Evolutionary conservation across 2,329 filamentous ascomycete genomes (phyloP).

Genomic region (Mycosphaerelloides madeirae): DNA sequence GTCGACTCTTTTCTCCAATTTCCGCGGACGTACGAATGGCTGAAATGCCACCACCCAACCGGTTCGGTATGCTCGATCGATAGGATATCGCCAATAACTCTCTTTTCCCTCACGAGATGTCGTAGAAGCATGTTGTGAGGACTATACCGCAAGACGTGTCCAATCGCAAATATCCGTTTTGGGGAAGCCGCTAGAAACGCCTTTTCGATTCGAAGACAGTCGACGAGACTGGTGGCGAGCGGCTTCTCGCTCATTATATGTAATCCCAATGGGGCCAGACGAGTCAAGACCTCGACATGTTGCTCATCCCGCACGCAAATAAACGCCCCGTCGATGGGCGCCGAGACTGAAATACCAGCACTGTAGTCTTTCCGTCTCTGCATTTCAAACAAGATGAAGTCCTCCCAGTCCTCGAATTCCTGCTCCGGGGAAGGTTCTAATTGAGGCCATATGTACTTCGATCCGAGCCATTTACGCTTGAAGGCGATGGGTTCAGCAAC

Average conservation of each 20-base stretch:
- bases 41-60: constrained; percentile 93
- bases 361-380: constrained; percentile 53
- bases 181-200: constrained; percentile 25
- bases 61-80: constrained; percentile 90
- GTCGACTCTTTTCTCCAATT: constrained; percentile 84
- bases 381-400: constrained; percentile 70
- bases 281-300: constrained; percentile 75
- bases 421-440: constrained; percentile 54
- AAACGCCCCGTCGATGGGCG: constrained; percentile 55
- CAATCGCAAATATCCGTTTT: constrained; percentile 70
- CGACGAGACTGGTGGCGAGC: constrained; percentile 69
- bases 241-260: constrained; percentile 97
- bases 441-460: constrained; percentile 66
- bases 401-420: constrained; percentile 67
- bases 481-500: constrained; percentile 77
- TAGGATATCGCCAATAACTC: constrained; percentile 75
- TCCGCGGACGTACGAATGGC: constrained; percentile 83
- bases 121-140: constrained; percentile 86
- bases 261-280: constrained; percentile 62
- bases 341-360: constrained; percentile 39
- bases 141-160: constrained; percentile 89
- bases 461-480: constrained; percentile 68
- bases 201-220: constrained; percentile 65
- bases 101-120: constrained; percentile 68
- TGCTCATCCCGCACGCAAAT: constrained; percentile 81